phyloP scores from a whole-genome alignment of 257 asterid species.

The Cruciata laevipes region DNA sequence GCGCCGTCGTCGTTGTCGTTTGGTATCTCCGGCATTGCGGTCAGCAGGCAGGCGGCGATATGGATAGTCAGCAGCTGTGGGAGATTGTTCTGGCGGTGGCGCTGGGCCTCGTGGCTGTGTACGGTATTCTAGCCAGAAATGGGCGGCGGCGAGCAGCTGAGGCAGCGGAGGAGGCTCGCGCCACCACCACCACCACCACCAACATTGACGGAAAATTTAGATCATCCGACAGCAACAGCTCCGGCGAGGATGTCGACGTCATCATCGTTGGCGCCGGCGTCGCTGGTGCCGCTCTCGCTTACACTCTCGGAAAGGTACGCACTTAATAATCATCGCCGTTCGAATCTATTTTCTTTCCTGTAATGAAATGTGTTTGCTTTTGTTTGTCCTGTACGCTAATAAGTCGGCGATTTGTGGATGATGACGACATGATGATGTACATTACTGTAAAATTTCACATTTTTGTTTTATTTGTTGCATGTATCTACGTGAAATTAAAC shows the following conservation, averaged over 20 bases:
- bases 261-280: constrained; percentile 61
- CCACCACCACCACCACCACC: constrained; percentile 23
- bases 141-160: constrained; percentile 9
- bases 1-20: constrained; percentile 12
- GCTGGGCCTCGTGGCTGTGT: constrained; percentile 34
- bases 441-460: not conserved
- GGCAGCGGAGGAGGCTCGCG: not conserved
- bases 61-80: constrained; percentile 32
- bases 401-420: not conserved
- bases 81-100: constrained; percentile 37
- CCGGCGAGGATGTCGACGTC: constrained; percentile 27
- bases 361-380: not conserved
- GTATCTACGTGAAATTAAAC: not conserved
- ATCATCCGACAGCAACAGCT: constrained; percentile 28
- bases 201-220: constrained; percentile 40
- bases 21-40: constrained; percentile 34
- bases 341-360: not conserved
- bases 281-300: constrained; percentile 72
- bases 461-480: not conserved
- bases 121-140: constrained; percentile 17
- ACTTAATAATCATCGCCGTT: constrained; percentile 1
- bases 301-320: constrained; percentile 66
- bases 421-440: not conserved
- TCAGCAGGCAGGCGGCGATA: constrained; percentile 14
- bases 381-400: not conserved